Evolutionary conservation across 1,139 yeast genomes (phyloP).

Genomic region (Geotrichum carabidarum): DNA sequence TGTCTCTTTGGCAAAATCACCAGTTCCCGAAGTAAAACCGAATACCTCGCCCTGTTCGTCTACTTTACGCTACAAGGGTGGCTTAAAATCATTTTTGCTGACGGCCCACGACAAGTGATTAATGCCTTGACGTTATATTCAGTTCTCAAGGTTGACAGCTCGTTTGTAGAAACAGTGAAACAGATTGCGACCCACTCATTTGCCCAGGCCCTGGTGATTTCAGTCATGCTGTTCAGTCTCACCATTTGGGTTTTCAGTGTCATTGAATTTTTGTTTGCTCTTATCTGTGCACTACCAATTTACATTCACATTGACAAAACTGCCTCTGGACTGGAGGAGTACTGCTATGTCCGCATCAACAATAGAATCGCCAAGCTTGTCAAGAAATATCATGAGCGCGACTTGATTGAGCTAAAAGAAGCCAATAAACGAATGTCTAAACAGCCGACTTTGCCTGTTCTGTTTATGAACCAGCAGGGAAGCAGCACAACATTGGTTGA

Average conservation of each 20-base stretch:
- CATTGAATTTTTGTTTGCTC: conserved; percentile 53
- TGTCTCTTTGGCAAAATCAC: conserved; percentile 70
- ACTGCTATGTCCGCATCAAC: conserved; percentile 55
- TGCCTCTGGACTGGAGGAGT: conserved; percentile 48
- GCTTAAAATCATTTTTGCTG: conserved; percentile 62
- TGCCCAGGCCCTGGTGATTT: conserved; percentile 62
- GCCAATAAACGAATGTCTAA: conserved; percentile 27
- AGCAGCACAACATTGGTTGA: conserved; percentile 7
- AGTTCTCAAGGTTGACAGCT: conserved; percentile 43
- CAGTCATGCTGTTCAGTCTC: conserved; percentile 72
- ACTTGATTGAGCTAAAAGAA: conserved; percentile 27
- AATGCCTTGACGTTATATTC: conserved; percentile 69
- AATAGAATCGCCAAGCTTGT: conserved; percentile 51
- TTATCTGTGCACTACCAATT: conserved; percentile 53
- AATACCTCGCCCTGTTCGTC: conserved; percentile 62
- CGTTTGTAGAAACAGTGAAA: conserved; percentile 51
- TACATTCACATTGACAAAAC: conserved; percentile 42
- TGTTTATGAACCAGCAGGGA: conserved; percentile 6
- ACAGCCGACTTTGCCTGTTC: conserved; percentile 26
- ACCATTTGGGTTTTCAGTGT: conserved; percentile 71
- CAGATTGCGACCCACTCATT: conserved; percentile 56
- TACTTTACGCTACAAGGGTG: conserved; percentile 66
- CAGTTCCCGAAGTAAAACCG: conserved; percentile 55
- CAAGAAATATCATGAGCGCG: conserved; percentile 42
- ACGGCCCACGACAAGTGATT: conserved; percentile 83